Base-by-base conservation (phyloP, 83 land plant species). In the Isoetes engelmannii region DNA sequence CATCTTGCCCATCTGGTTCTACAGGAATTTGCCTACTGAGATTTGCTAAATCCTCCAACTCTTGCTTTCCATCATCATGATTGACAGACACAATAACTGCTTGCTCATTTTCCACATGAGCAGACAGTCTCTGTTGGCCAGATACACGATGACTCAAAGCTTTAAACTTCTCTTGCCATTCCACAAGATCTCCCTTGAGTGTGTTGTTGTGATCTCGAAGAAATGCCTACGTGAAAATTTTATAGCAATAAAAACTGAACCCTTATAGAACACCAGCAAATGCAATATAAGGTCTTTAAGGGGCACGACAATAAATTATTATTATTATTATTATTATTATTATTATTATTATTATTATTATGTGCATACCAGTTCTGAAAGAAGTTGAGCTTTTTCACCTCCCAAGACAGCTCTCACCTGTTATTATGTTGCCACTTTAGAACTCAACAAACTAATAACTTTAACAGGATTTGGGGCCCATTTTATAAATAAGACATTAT, bases 351-450 rank as follows among this genome's bases (percentile, higher is more conserved):
- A n/a, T n/a, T n/a, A n/a, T n/a, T n/a, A n/a, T n/a, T n/a, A n/a
- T n/a, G n/a, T n/a, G 21, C 62, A 19, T 41, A 21, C 65, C 65
- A 62, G 43, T 62, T 75, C 77, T 17, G 51, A 10, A 48, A 75
- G 74, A 60, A 69, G 77, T n/a, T 75, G 79, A 10, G 76, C 76
- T 51, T 77, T 77, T 41, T 77, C 79, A 17, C 69, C 79, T 43
- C 74, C 79, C 43, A 77, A 64, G 20, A 58, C 47, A 57, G 79
- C 75, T 48, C 75, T 57, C 45, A 77, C 79, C 79, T 77, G 79
- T 48, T 61, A 37, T 4, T 8, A 47, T 6, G 45, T 9, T 41
- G 18, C 44, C 21, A 45, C 53, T 49, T 7, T 7, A 49, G 12
- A 12, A 7, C 12, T 12, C 53, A n/a, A n/a, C n/a, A n/a, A n/a